Base-by-base conservation (phyloP, 75 land plant genomes). In the Ceratopteris richardii region DNA sequence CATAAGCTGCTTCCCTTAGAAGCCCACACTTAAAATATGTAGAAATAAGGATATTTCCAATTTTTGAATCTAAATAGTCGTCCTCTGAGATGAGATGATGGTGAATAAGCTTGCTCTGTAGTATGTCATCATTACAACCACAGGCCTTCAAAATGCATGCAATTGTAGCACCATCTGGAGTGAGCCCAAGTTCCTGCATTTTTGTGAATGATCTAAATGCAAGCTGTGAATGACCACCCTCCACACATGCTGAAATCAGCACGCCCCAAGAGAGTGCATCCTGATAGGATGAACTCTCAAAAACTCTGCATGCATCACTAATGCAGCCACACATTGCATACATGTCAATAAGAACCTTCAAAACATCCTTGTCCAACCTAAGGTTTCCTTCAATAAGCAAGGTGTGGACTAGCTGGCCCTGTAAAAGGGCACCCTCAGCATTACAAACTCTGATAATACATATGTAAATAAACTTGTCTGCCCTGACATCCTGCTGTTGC, bases 21-120 rank as follows among this genome's bases (percentile, higher is more conserved):
- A 41, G 44, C 33, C 79, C 84, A 65, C 84, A 72, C 64, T 81
- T 81, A 60, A 78, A 72, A 31, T 81, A 81, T 11, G 76, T 63
- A 56, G 75, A 69, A 52, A 81, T 60, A 50, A 81, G 77, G n/a
- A 79, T 62, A 19, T 64, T 71, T 1, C 57, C 51, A 13, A 81
- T 48, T 2, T 69, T 51, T 19, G 30, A 64, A 64, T 81, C 77
- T 44, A 31, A 55, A 11, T 54, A 66, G 33, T 75, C 63, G 1
- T 76, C 79, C 27, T 62, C 19, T 1, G 54, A 16, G 6, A 29
- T 63, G 39, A 74, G 67, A 37, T 54, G 62, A 27, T 69, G 69
- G 56, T 76, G 76, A 11, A 81, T 22, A 42, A 76, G 79, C 24
- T 69, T 79, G 10, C 79, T 79, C 40, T 69, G 57, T 36, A 44